These are phyloP conservation scores for Clitopilus passeckerianus DNA, from an alignment of 768 basidiomycete species.

Conservation along the genomic window DNA sequence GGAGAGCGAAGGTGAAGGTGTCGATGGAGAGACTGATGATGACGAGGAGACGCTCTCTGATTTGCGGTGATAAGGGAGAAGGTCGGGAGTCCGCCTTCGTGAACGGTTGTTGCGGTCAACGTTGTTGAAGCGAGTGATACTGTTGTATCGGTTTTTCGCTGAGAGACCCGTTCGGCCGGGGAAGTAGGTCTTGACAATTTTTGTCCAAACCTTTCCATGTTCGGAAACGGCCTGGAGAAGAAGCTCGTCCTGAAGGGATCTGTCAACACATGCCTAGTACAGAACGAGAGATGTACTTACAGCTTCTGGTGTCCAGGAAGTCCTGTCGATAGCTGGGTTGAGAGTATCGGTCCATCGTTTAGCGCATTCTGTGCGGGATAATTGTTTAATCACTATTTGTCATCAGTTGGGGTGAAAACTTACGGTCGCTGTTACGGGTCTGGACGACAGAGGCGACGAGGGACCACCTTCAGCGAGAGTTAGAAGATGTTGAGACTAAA, in stretches of 20 bases:
- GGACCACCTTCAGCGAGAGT: constrained; percentile 37
- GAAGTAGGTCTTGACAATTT: constrained; percentile 58
- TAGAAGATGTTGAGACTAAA: constrained; percentile 4
- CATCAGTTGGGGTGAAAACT: constrained; percentile 15
- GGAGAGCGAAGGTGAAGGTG: constrained; percentile 20
- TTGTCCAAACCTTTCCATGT: constrained; percentile 58
- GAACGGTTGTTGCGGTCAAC: constrained; percentile 29
- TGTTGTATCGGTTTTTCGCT: constrained; percentile 58
- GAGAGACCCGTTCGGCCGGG: constrained; percentile 55
- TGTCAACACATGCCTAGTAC: constrained; percentile 5
- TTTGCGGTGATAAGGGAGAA: constrained; percentile 25
- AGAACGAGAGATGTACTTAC: constrained; percentile 21
- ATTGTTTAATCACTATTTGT: constrained; percentile 8
- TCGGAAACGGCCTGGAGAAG: constrained; percentile 50
- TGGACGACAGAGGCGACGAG: constrained; percentile 53
- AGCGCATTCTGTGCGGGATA: constrained; percentile 41
- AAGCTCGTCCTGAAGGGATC: constrained; percentile 36
- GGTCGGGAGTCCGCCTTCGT: constrained; percentile 31
- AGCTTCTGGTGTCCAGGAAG: constrained; percentile 52
- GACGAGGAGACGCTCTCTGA: constrained; percentile 34
- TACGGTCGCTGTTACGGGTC: constrained; percentile 56
- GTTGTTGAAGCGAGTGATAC: constrained; percentile 42
- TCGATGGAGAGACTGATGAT: constrained; percentile 33
- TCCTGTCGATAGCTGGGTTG: constrained; percentile 56
- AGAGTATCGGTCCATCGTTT: constrained; percentile 61